Evolutionary conservation across 345 rosid genomes (phyloP).

Genomic region (Aquilaria yunnanensis): DNA sequence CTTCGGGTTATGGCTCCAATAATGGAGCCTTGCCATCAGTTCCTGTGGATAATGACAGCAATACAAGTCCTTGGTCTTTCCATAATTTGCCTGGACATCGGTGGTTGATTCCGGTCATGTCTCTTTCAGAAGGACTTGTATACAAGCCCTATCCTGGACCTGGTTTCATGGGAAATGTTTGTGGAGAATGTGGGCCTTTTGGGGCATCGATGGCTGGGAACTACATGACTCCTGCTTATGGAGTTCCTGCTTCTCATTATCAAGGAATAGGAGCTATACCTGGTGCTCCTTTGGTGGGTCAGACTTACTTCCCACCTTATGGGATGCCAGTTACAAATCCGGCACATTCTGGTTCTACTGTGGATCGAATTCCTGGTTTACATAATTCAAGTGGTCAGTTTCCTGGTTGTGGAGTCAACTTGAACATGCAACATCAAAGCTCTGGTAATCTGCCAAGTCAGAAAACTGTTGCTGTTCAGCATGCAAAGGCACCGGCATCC

Average conservation of each 20-base stretch:
- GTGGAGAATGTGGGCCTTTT: conserved; percentile 46
- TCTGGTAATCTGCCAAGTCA: conserved; percentile 24
- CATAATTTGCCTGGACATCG: conserved; percentile 48
- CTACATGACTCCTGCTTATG: conserved; percentile 36
- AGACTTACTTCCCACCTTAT: conserved; percentile 62
- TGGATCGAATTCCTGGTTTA: conserved; percentile 38
- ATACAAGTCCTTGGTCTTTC: conserved; percentile 35
- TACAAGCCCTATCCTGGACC: conserved; percentile 72
- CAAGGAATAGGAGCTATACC: conserved; percentile 41
- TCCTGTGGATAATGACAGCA: conserved; percentile 19
- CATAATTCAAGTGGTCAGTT: conserved; percentile 23
- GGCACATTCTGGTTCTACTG: conserved; percentile 32
- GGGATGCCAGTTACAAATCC: conserved; percentile 48
- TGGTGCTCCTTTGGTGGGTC: conserved; percentile 43
- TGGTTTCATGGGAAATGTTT: conserved; percentile 37
- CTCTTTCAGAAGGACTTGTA: conserved; percentile 85
- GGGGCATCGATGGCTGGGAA: conserved; percentile 36
- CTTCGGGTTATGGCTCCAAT: conserved; percentile 32
- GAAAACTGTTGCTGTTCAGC: conserved; percentile 27
- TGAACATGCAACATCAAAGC: conserved; percentile 33
- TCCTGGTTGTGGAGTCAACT: conserved; percentile 31
- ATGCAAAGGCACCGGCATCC: conserved; percentile 25
- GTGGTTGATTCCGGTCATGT: conserved; percentile 86
- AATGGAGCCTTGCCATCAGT: conserved; percentile 23
- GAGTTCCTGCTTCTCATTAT: conserved; percentile 32